Evolutionary conservation across 371 early-diverging fungal genomes (phyloP).

Genomic region (Lichtheimia ornata): DNA sequence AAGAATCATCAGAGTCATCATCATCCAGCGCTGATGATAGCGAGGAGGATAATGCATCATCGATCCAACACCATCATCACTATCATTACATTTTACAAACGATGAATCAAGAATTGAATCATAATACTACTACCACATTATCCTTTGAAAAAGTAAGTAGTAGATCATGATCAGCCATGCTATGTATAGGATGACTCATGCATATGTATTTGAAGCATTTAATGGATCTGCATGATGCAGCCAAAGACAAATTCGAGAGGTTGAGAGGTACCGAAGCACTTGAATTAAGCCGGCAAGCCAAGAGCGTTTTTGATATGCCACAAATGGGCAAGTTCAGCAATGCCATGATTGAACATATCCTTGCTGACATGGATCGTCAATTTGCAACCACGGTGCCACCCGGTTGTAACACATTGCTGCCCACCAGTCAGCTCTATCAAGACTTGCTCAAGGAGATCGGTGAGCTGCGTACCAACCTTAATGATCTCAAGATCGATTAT

Average conservation of each 20-base stretch:
- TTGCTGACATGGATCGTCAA: background rate
- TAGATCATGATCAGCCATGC: too few species aligned
- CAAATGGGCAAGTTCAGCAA: constrained; percentile 9
- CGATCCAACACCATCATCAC: constrained; percentile 41
- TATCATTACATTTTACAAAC: constrained; percentile 25
- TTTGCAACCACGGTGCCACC: background rate
- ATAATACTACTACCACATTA: too few species aligned
- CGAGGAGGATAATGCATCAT: constrained; percentile 4
- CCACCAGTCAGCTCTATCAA: constrained; percentile 41
- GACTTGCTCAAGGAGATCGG: constrained; percentile 10
- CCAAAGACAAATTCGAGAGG: too few species aligned
- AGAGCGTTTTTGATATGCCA: constrained; percentile 3
- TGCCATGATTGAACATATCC: constrained; percentile 8
- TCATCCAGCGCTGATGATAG: background rate
- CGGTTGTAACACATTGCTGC: constrained; percentile 6
- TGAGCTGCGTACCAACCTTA: background rate
- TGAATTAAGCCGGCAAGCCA: constrained; percentile 2
- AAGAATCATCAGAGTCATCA: background rate
- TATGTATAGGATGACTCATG: too few species aligned
- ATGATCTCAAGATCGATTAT: constrained; percentile 56
- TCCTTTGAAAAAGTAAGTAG: too few species aligned
- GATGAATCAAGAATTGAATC: too few species aligned
- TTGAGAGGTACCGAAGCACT: constrained; percentile 1
- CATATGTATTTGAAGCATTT: too few species aligned
- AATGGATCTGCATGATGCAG: too few species aligned